phyloP scores from a whole-genome alignment of 352 stramenopile species.

The Pythium grandisporangium region DNA sequence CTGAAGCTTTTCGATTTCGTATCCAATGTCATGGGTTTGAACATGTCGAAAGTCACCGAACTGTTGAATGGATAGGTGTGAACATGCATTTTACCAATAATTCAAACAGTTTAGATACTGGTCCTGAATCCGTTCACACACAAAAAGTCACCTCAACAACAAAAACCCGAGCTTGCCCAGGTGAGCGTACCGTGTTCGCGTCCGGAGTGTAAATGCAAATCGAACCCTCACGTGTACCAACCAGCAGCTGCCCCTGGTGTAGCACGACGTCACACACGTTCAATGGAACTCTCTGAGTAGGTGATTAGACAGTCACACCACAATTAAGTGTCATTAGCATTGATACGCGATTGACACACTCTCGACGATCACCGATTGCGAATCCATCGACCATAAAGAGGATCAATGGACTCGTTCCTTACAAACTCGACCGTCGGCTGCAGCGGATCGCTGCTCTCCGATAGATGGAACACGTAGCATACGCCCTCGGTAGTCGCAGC shows the following conservation, averaged over 20 bases:
- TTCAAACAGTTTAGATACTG: slow-evolving; percentile 1
- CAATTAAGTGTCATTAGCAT: no score
- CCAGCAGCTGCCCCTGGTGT: slow-evolving; percentile 39
- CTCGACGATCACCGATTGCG: no score
- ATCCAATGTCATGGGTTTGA: slow-evolving; percentile 38
- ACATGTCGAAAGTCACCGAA: slow-evolving; percentile 37
- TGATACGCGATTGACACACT: no score
- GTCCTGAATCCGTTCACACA: no score
- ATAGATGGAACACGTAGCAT: slow-evolving; percentile 55
- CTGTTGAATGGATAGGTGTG: slow-evolving; percentile 7
- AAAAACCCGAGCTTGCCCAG: not conserved
- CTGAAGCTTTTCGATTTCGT: no score
- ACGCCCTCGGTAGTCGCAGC: slow-evolving; percentile 63
- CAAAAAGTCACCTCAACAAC: no score
- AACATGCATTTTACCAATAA: not conserved
- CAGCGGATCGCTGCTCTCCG: slow-evolving; percentile 41
- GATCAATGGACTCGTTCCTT: slow-evolving; percentile 4
- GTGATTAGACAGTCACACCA: not conserved
- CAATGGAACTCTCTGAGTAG: slow-evolving; percentile 41
- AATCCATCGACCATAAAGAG: not conserved
- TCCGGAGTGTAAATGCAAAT: slow-evolving; percentile 42
- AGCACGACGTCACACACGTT: slow-evolving; percentile 60
- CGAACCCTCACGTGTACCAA: slow-evolving; percentile 55
- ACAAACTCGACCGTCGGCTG: slow-evolving; percentile 59
- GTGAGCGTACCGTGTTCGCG: slow-evolving; percentile 13